Evolutionary conservation across 2,329 filamentous ascomycete species (phyloP).

Genomic region (Rhinocladiella similis): DNA sequence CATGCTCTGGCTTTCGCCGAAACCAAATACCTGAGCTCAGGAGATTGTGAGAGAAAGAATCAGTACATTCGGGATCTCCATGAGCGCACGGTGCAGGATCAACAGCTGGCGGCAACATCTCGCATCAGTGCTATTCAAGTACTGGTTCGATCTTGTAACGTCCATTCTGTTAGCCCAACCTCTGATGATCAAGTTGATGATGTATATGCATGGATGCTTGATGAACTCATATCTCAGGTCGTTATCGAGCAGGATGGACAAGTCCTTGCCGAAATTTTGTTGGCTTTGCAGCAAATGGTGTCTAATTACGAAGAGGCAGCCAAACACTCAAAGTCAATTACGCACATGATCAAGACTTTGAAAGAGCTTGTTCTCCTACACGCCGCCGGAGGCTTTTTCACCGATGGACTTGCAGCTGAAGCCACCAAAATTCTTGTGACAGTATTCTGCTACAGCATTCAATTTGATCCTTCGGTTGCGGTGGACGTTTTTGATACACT

Average conservation of each 20-base stretch:
- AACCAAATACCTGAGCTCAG: slow-evolving; percentile 10
- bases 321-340: slow-evolving; percentile 9
- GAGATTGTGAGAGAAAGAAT: slow-evolving; percentile 2
- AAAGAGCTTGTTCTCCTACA: slow-evolving; percentile 7
- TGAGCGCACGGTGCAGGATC: slow-evolving; percentile 15
- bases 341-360: slow-evolving; percentile 14
- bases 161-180: not conserved
- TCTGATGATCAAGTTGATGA: not conserved
- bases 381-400: slow-evolving; percentile 6
- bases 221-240: slow-evolving; percentile 15
- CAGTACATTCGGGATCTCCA: slow-evolving; percentile 18
- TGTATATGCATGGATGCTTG: slow-evolving; percentile 16
- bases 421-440: slow-evolving; percentile 20
- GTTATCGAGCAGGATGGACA: slow-evolving; percentile 16
- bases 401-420: slow-evolving; percentile 15
- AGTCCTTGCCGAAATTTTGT: slow-evolving; percentile 17
- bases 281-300: slow-evolving; percentile 18
- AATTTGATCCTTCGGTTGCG: slow-evolving; percentile 8
- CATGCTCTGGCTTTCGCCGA: slow-evolving; percentile 13
- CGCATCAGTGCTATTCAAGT: slow-evolving; percentile 19
- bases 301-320: slow-evolving; percentile 16
- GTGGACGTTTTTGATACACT: slow-evolving; percentile 18
- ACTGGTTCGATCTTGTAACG: slow-evolving; percentile 10
- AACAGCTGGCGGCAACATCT: slow-evolving; percentile 9
- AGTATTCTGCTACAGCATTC: slow-evolving; percentile 23